Evolutionary conservation across 1,139 yeast genomes (phyloP).

Genomic region (Magnusiomyces ingens): DNA sequence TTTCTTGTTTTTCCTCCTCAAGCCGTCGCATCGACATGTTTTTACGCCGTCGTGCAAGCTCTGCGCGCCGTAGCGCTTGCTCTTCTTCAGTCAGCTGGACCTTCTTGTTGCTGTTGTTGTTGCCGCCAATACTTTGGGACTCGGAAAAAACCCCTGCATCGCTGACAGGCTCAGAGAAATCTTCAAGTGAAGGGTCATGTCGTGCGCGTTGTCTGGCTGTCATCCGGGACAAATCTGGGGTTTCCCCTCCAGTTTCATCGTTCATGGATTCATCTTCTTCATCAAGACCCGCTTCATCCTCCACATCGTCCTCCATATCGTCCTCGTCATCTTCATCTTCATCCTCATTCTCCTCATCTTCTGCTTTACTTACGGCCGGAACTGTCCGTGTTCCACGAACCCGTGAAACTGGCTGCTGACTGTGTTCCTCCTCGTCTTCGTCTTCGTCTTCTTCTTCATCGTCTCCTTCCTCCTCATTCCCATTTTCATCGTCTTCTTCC

Average conservation of each 20-base stretch:
- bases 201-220: slow-evolving; percentile 39
- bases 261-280: slow-evolving; percentile 23
- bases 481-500: slow-evolving; percentile 6
- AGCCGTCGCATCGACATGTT: slow-evolving; percentile 75
- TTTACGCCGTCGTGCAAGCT: slow-evolving; percentile 80
- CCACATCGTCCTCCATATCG: slow-evolving; percentile 20
- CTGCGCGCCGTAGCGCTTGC: slow-evolving; percentile 72
- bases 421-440: slow-evolving; percentile 16
- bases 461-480: slow-evolving; percentile 12
- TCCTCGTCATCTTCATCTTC: slow-evolving; percentile 18
- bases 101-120: slow-evolving; percentile 33
- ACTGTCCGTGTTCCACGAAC: background rate
- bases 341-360: slow-evolving; percentile 20
- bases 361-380: slow-evolving; percentile 11
- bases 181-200: slow-evolving; percentile 20
- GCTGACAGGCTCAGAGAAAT: slow-evolving; percentile 21
- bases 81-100: slow-evolving; percentile 73
- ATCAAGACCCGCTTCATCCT: slow-evolving; percentile 17
- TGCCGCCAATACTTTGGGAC: slow-evolving; percentile 24
- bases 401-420: background rate
- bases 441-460: slow-evolving; percentile 11
- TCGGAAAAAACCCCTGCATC: slow-evolving; percentile 20
- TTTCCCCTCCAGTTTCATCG: slow-evolving; percentile 6
- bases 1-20: slow-evolving; percentile 90
- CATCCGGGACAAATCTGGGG: slow-evolving; percentile 32